A percentile compares a stretch with the other conserved stretches of the same genome.
Conservation (phyloP, 495 filamentous ascomycete species). For the Penicillium maclennaniae region DNA sequence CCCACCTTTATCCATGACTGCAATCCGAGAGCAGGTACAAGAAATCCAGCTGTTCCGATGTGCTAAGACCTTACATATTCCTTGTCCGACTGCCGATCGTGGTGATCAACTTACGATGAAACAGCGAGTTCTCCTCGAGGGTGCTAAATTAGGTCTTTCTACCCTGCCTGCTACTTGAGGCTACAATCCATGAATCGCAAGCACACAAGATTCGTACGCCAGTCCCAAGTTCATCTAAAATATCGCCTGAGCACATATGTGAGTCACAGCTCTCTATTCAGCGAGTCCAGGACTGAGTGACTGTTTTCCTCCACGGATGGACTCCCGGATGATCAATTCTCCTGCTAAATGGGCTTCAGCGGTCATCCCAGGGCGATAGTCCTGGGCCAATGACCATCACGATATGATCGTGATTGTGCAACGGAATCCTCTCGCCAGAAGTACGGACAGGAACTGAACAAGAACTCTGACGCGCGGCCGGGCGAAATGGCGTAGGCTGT, state of each 20-base stretch:
- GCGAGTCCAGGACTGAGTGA: background rate
- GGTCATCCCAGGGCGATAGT: slow-evolving; percentile 8
- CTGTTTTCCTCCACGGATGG: background rate
- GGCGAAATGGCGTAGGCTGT: slow-evolving; percentile 13
- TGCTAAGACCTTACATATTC: slow-evolving; percentile 7
- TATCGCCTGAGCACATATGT: background rate
- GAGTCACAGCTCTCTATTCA: background rate
- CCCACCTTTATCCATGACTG: slow-evolving; percentile 12
- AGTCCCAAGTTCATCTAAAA: background rate
- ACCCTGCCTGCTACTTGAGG: background rate
- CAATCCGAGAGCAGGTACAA: slow-evolving; percentile 6
- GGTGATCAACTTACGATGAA: background rate
- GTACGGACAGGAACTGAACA: slow-evolving; percentile 21
- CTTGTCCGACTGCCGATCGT: background rate
- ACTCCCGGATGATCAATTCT: slow-evolving; percentile 3
- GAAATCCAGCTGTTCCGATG: slow-evolving; percentile 12
- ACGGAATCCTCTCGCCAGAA: slow-evolving; percentile 4
- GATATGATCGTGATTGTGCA: background rate
- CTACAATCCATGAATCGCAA: background rate
- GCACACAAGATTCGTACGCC: background rate
- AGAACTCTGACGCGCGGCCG: slow-evolving; percentile 26
- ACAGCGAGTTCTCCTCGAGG: background rate
- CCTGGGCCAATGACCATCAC: slow-evolving; percentile 1
- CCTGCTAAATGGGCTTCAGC: slow-evolving; percentile 14
- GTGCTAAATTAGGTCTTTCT: background rate